These are phyloP conservation scores for Striga asiatica DNA, from an alignment of 257 asterid species.

Conservation along the genomic window DNA sequence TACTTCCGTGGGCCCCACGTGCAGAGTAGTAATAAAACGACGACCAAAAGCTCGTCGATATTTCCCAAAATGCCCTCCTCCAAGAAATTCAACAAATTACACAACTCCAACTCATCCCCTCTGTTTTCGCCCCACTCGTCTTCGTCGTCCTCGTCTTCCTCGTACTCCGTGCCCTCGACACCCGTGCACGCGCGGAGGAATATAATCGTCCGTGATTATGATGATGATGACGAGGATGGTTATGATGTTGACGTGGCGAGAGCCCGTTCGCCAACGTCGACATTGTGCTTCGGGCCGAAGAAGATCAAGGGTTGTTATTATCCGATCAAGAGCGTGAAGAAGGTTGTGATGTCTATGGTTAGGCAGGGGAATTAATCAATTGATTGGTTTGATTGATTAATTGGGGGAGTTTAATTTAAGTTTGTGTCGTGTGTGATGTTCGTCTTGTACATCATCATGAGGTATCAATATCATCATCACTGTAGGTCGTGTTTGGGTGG, in stretches of 20 bases:
- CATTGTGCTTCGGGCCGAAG: constrained; percentile 27
- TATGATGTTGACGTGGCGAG: constrained; percentile 6
- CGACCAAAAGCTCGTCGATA: constrained; percentile 23
- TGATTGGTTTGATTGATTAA: neutral
- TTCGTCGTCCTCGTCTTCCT: constrained; percentile 19
- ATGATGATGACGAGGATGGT: constrained; percentile 15
- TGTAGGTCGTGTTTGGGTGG: too few relatives aligned
- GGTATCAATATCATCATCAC: neutral
- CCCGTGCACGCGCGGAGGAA: constrained; percentile 13
- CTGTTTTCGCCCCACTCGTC: constrained; percentile 16
- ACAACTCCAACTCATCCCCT: constrained; percentile 7
- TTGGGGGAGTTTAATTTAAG: too few relatives aligned
- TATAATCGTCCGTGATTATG: neutral
- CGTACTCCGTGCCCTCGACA: constrained; percentile 31
- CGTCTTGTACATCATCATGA: constrained; percentile 20
- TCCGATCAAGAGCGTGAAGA: constrained; percentile 33
- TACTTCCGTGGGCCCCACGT: constrained; percentile 21
- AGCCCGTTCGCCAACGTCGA: constrained; percentile 24
- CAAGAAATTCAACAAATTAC: constrained; percentile 14
- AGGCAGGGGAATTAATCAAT: constrained; percentile 9
- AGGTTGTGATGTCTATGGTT: constrained; percentile 23
- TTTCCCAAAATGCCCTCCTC: constrained; percentile 16
- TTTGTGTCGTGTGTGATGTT: constrained; percentile 13
- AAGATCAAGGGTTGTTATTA: constrained; percentile 12
- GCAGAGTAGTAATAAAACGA: constrained; percentile 18